Evolutionary conservation across 2,329 filamentous ascomycete genomes (phyloP).

Genomic region (Coniella vitis): DNA sequence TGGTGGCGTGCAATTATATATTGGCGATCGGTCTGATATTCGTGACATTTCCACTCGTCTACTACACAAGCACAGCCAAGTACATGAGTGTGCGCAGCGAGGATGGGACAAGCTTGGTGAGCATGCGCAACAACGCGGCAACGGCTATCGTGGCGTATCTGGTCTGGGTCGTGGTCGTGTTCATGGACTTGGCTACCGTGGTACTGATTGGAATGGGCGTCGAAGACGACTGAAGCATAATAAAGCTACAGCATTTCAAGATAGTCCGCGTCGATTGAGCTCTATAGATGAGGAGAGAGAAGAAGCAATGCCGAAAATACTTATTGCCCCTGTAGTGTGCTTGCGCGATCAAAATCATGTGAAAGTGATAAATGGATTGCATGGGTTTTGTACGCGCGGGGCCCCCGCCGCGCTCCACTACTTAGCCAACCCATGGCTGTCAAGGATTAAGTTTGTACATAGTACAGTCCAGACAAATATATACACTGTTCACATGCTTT

Average conservation of each 20-base stretch:
- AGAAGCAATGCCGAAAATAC: too few relatives aligned
- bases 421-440: too few relatives aligned
- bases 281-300: background rate
- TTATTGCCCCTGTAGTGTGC: too few relatives aligned
- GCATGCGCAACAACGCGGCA: conserved; percentile 16
- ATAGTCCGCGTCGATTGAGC: too few relatives aligned
- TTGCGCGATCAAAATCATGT: background rate
- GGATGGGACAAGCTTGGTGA: conserved; percentile 13
- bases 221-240: conserved; percentile 13
- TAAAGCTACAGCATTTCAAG: background rate
- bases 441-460: too few relatives aligned
- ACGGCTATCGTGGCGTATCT: conserved; percentile 18
- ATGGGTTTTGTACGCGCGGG: too few relatives aligned
- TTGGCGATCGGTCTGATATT: conserved; percentile 25
- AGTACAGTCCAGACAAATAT: too few relatives aligned
- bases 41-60: conserved; percentile 24
- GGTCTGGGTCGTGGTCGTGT: conserved; percentile 20
- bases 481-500: background rate
- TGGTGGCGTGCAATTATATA: conserved; percentile 24
- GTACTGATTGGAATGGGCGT: conserved; percentile 20
- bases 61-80: conserved; percentile 22
- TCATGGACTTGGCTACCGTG: conserved; percentile 22
- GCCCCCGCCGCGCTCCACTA: background rate
- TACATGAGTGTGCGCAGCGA: conserved; percentile 23
- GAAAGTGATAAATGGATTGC: background rate